Evolutionary conservation across 2,329 filamentous ascomycete genomes (phyloP), one percentile per base, ranked within the genome.

Genomic region (Kalmusia sp.): DNA sequence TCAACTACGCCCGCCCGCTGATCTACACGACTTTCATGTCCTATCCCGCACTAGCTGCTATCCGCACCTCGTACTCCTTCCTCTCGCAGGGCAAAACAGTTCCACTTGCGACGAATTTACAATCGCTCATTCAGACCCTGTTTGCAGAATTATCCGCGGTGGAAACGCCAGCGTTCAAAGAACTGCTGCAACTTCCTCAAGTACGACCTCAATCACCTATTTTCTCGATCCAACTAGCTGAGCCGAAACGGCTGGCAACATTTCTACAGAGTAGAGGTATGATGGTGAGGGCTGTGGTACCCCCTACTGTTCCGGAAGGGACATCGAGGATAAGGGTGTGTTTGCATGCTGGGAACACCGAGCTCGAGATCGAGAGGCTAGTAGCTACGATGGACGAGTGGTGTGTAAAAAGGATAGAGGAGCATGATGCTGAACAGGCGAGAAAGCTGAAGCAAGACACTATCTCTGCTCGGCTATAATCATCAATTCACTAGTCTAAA

Each of bases 21-120:
- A 77, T 78, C 9, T 80, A 76, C 48, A 76, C 73, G 1, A 78
- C 76, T 0, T 71, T 77, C 15, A 64, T 78, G 34, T 71, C 76
- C 0, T 78, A 76, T 37, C 76, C 77, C 4, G 65, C 71, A 2
- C 67, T 80, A 1, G 74, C 73, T 6, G 68, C 74, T 2, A 77
- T 80, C 38, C 68, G 67, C n/a, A 63, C 65, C 2, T 69, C 69
- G 0, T 74, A 75, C 49, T 39, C 39, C 4, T 52, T 73, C 4
- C 61, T 74, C 2, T 37, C 54, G 11, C 27, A 57, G 2, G 65
- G 67, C 2, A 45, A 58, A 15, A 68, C 69, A 15, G 49, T 52
- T 0, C 7, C 47, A 11, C 49, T 72, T 51, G 65, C 68, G 24
- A 41, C 54, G 1, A 58, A 69, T 41, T 62, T 73, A 2, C 62